Evolutionary conservation across 495 filamentous ascomycete species (phyloP).

Genomic region (Podospora pseudopauciseta): DNA sequence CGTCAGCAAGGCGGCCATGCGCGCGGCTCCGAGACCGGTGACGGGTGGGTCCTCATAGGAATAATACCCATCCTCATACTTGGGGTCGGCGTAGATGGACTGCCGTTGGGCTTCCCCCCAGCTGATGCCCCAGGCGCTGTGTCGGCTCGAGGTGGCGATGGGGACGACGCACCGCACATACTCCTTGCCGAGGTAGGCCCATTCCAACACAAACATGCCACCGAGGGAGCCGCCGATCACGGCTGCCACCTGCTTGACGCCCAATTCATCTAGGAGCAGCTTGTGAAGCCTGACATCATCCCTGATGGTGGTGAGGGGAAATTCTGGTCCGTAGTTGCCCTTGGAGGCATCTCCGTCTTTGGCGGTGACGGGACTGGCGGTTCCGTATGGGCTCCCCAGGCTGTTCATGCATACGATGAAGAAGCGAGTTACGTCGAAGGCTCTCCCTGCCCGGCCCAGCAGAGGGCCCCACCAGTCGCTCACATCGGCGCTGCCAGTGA

Average conservation of each 20-base stretch:
- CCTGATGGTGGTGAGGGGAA: constrained; percentile 88
- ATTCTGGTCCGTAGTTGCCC: constrained; percentile 88
- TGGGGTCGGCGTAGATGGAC: constrained; percentile 96
- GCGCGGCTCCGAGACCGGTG: constrained; percentile 85
- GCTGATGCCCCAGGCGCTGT: constrained; percentile 98
- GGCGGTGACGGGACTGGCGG: constrained; percentile 86
- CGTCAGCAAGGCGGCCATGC: constrained; percentile 93
- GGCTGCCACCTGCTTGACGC: constrained; percentile 78
- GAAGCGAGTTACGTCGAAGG: constrained; percentile 89
- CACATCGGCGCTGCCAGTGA: constrained; percentile 95
- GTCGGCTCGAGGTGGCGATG: constrained; percentile 89
- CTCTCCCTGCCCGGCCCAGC: constrained; percentile 80
- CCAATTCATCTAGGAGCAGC: constrained; percentile 82
- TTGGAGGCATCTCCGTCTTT: constrained; percentile 72
- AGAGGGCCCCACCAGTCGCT: constrained; percentile 98
- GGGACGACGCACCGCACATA: constrained; percentile 90
- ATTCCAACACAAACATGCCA: constrained; percentile 95
- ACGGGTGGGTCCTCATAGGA: constrained; percentile 74
- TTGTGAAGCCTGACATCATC: constrained; percentile 97
- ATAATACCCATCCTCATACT: constrained; percentile 97
- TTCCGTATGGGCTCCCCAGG: constrained; percentile 93
- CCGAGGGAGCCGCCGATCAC: constrained; percentile 98
- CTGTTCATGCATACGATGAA: constrained; percentile 96
- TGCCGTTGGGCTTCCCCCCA: constrained; percentile 98
- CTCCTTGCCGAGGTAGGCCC: constrained; percentile 91